A percentile compares a stretch with the other conserved stretches of the same genome.
Evolutionary conservation across 257 asterid genomes (phyloP).

Genomic region (Capsicum rhomboideum): DNA sequence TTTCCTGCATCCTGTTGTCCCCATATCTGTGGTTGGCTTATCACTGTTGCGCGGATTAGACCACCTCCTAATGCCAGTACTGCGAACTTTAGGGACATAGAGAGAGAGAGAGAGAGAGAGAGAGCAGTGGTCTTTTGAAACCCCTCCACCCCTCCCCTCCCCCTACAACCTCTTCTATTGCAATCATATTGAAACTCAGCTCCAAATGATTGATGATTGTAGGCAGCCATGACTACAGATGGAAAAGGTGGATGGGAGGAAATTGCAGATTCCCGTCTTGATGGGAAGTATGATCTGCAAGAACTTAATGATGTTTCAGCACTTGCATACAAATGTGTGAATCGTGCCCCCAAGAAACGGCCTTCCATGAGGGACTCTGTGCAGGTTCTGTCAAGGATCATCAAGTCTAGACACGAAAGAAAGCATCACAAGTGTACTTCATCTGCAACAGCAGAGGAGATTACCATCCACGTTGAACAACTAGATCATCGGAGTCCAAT

Average conservation of each 20-base stretch:
- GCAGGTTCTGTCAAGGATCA: slow-evolving; percentile 60
- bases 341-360: slow-evolving; percentile 49
- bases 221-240: slow-evolving; percentile 96
- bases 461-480: slow-evolving; percentile 38
- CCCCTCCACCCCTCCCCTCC: not conserved
- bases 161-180: not conserved
- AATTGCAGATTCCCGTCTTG: slow-evolving; percentile 70
- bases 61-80: not conserved
- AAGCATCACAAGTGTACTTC: slow-evolving; percentile 29
- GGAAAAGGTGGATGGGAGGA: slow-evolving; percentile 95
- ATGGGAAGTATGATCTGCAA: slow-evolving; percentile 52
- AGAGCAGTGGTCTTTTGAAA: not conserved
- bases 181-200: not conserved
- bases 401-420: slow-evolving; percentile 33
- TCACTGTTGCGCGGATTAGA: not conserved
- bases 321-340: slow-evolving; percentile 77
- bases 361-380: slow-evolving; percentile 85
- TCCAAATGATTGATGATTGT: not conserved
- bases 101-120: too few relatives aligned
- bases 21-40: not conserved
- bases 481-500: slow-evolving; percentile 25
- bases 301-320: slow-evolving; percentile 69
- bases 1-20: not conserved
- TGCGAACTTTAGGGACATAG: not conserved
- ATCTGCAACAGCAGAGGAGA: slow-evolving; percentile 43